These are phyloP conservation scores for Starmerella floricola DNA, from an alignment of 805 yeast genomes.

Conservation along the genomic window DNA sequence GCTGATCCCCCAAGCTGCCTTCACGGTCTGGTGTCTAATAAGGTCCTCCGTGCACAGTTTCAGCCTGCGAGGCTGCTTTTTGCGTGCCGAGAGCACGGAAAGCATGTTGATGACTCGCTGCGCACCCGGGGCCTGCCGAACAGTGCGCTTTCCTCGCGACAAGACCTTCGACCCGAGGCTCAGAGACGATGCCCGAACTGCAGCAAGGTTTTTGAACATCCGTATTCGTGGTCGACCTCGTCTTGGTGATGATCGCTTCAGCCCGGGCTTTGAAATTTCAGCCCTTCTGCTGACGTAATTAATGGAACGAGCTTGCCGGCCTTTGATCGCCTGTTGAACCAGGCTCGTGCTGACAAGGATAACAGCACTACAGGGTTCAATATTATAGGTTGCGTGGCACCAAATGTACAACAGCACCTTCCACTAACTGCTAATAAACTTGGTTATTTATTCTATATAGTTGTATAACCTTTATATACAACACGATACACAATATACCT, in stretches of 20 bases:
- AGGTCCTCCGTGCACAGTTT: constrained; percentile 69
- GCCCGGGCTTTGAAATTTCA: background rate
- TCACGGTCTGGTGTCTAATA: constrained; percentile 70
- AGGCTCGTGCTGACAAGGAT: no score
- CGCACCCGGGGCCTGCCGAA: constrained; percentile 36
- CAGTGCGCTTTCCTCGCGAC: constrained; percentile 39
- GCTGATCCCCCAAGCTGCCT: constrained; percentile 65
- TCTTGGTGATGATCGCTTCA: background rate
- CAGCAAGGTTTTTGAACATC: constrained; percentile 6
- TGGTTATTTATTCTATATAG: no score
- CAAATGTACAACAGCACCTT: no score
- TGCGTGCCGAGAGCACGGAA: constrained; percentile 72
- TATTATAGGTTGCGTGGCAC: no score
- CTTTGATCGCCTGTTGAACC: no score
- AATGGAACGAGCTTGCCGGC: no score
- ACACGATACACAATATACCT: no score
- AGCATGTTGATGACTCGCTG: constrained; percentile 45
- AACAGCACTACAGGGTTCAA: no score
- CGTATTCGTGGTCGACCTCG: no score
- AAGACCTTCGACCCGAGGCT: constrained; percentile 9
- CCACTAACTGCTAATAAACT: no score
- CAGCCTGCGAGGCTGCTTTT: constrained; percentile 75
- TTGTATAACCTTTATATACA: no score
- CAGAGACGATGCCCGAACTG: background rate
- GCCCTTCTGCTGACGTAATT: background rate